Conservation (phyloP, 306 rosid genomes). For the Vachellia pachyceras region DNA sequence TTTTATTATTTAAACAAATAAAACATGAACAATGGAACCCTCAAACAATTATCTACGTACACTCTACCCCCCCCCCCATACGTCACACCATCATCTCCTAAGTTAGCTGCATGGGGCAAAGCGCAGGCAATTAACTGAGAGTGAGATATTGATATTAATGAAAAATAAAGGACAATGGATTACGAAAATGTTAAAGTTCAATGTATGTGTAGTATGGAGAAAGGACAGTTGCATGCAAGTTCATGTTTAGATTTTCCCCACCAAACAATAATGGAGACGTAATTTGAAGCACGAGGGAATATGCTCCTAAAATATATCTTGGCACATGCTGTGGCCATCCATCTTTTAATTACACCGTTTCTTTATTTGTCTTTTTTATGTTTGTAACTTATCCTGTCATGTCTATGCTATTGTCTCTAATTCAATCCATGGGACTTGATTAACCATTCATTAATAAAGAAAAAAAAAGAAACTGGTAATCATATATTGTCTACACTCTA, state of each 20-base stretch:
- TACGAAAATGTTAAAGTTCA: slow-evolving; percentile 4
- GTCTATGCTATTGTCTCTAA: neutral
- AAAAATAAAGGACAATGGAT: neutral
- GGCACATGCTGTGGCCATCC: neutral
- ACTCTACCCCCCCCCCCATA: neutral
- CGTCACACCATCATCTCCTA: neutral
- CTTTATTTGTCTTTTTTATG: neutral
- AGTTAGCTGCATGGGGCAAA: neutral
- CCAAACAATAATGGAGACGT: slow-evolving; percentile 14
- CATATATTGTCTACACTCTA: neutral
- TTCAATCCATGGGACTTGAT: neutral
- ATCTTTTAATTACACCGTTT: neutral
- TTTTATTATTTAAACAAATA: neutral
- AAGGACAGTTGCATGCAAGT: neutral
- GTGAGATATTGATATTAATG: neutral
- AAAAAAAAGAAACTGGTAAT: neutral
- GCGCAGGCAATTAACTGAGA: neutral
- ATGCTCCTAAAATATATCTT: neutral
- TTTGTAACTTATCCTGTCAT: neutral
- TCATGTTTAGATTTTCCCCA: slow-evolving; percentile 16
- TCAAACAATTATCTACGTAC: neutral
- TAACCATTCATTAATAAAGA: neutral
- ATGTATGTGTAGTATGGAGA: slow-evolving; percentile 1
- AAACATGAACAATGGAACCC: neutral
- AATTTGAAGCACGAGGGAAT: neutral